Conservation (phyloP, 2,329 filamentous ascomycete species). For the Stagonosporopsis vannaccii region DNA sequence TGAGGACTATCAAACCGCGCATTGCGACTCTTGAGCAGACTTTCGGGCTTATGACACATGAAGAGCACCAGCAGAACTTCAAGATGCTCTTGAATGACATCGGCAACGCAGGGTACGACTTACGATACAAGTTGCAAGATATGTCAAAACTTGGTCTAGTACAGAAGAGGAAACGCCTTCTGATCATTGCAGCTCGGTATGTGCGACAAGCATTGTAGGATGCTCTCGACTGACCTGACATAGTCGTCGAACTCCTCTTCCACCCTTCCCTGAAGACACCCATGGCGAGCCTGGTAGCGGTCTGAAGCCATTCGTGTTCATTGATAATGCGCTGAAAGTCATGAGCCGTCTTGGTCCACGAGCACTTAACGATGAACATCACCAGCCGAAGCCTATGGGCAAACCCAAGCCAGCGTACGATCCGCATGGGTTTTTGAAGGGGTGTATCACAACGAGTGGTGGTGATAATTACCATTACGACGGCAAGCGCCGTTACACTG, state of each 20-base stretch:
- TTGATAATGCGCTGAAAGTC: conserved; percentile 29
- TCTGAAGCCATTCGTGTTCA: conserved; percentile 26
- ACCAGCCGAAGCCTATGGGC: not conserved
- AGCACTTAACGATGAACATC: not conserved
- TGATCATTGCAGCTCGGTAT: conserved; percentile 40
- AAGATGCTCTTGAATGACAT: conserved; percentile 28
- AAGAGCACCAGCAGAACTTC: conserved; percentile 20
- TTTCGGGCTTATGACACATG: conserved; percentile 1
- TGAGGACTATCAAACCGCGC: not conserved
- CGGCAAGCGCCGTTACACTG: not conserved
- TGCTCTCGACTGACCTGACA: conserved; percentile 8
- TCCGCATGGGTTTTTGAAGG: not conserved
- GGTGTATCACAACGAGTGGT: not conserved
- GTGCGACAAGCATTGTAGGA: not conserved
- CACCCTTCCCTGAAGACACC: conserved; percentile 38
- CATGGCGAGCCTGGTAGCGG: conserved; percentile 33
- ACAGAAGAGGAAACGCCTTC: conserved; percentile 35
- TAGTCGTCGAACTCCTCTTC: conserved; percentile 30
- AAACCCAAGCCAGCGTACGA: not conserved
- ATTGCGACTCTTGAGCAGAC: not conserved
- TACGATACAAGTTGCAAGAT: conserved; percentile 32
- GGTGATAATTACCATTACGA: not conserved
- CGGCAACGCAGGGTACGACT: conserved; percentile 22
- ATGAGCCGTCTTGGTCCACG: not conserved
- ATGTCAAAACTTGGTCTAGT: conserved; percentile 30